Base-by-base conservation (phyloP, 1,284 basidiomycete genomes). In the Melampsora occidentalis region DNA sequence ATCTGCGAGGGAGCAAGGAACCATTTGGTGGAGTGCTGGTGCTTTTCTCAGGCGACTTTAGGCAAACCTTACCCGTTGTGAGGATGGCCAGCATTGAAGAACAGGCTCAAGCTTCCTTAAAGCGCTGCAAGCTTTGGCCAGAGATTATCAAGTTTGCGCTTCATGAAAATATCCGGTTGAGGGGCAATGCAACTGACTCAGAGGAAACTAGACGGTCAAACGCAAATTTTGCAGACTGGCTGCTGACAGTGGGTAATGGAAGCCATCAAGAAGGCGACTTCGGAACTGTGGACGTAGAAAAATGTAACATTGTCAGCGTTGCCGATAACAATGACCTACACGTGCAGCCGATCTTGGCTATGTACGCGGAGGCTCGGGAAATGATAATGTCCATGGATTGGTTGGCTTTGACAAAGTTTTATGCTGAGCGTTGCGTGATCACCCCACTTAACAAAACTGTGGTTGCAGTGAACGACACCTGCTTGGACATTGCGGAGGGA, bases 51-150 rank as follows among this genome's bases (percentile, higher is more conserved):
- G 64, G 64, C 5, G 64, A 66, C 28, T 66, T 66, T 33, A 16
- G 64, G n/a, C 64, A 66, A 42, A 66, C n/a, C n/a, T 9, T 66
- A n/a, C 64, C 31, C 20, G 64, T 66, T 7, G 42, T 33, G 3
- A 67, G 49, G 65, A 14, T 48, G 10, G 63, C 2, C n/a, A 65
- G 46, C 63, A 35, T 65, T 33, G 14, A 35, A 4, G 22, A 39
- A 22, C 65, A 67, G 20, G 39, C 39, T 1, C 28, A 67, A 18
- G n/a, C 39, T 14, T 42, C 42, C 6, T 25, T 67, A 10, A 12
- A 35, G 35, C 28, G 49, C 31, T 67, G 42, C 2, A 10, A 10
- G 4, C 14, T 67, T 12, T 67, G 65, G 65, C 31, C 7, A 20
- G 28, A 67, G n/a, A 28, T 67, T 35, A 35, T 35, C 35, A 35